These are phyloP conservation scores for Argentina anserina DNA, from an alignment of 306 rosid genomes.

Conservation along the genomic window DNA sequence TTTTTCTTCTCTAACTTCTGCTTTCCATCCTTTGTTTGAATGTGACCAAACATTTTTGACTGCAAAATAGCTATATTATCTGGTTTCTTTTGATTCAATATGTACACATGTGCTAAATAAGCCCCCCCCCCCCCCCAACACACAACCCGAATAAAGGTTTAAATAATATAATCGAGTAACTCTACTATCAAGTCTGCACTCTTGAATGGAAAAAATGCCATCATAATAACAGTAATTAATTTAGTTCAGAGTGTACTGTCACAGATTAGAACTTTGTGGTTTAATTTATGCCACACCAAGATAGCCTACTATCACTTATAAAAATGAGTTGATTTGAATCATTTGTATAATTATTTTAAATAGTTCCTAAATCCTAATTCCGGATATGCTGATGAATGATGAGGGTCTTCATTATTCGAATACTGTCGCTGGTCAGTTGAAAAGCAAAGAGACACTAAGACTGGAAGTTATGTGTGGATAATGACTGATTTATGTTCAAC, in stretches of 20 bases:
- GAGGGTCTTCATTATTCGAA: slow-evolving; percentile 27
- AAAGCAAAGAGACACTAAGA: slow-evolving; percentile 31
- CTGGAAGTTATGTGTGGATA: slow-evolving; percentile 37
- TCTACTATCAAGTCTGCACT: not conserved
- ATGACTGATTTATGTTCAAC: slow-evolving; percentile 23
- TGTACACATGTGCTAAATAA: not conserved
- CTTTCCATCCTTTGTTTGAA: not conserved
- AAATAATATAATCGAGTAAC: not conserved
- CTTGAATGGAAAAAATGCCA: not conserved
- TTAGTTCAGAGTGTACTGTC: too few species aligned
- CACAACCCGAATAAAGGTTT: not conserved
- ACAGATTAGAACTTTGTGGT: too few species aligned
- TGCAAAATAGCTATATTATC: not conserved
- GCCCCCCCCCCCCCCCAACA: not conserved
- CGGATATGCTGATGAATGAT: too few species aligned
- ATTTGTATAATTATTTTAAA: too few species aligned
- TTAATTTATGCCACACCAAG: too few species aligned
- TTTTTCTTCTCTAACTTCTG: too few species aligned
- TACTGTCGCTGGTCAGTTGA: slow-evolving; percentile 22
- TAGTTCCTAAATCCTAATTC: too few species aligned
- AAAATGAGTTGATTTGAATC: too few species aligned
- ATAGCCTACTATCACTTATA: too few species aligned
- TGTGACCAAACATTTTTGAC: not conserved
- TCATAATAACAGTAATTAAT: not conserved
- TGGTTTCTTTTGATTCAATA: not conserved